Conservation (phyloP, 176 grass and related monocot species). For the Otatea glauca region DNA sequence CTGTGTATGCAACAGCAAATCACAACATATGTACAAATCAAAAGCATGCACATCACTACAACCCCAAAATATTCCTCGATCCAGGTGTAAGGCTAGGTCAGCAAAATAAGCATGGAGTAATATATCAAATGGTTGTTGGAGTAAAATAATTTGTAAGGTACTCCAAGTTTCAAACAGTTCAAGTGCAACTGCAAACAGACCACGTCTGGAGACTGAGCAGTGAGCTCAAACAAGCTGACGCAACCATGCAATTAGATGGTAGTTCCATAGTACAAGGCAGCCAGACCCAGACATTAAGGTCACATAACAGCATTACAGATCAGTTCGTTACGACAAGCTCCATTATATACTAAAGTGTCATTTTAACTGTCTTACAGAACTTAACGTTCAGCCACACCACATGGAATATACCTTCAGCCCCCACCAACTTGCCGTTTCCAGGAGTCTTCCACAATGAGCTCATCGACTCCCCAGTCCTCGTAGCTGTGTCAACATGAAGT, state of each 20-base stretch:
- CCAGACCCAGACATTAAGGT: neutral
- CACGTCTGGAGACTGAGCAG: neutral
- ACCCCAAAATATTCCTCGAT: neutral
- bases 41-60: neutral
- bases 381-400: neutral
- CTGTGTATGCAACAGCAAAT: no score
- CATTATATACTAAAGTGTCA: neutral
- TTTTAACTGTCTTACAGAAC: neutral
- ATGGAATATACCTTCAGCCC: neutral
- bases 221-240: neutral
- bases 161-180: neutral
- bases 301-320: neutral
- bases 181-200: neutral
- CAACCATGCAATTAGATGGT: neutral
- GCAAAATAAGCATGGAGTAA: neutral
- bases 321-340: neutral
- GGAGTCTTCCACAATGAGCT: constrained; percentile 76
- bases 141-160: neutral
- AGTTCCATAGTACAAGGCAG: neutral
- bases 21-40: no score
- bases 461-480: constrained; percentile 47
- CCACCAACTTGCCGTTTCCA: constrained; percentile 74
- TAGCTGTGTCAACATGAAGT: constrained; percentile 48
- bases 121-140: neutral
- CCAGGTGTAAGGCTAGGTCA: neutral